Base-by-base conservation (phyloP, 768 basidiomycete genomes). In the Calvatia gigantea region DNA sequence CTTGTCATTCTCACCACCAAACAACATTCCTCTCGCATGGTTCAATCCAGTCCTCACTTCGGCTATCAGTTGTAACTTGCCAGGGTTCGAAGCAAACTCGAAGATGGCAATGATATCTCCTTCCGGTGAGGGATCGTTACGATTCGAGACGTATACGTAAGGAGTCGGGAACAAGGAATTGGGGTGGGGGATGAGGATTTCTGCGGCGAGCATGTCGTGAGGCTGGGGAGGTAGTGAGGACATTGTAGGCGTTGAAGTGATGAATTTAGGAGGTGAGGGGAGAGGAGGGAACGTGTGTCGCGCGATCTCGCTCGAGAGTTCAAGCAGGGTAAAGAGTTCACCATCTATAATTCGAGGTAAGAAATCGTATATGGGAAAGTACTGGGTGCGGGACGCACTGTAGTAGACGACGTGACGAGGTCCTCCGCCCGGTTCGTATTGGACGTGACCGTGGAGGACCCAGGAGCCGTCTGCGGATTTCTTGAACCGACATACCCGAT, bases 61-160 rank as follows among this genome's bases (percentile, higher is more conserved):
- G 4, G 69, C 71, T 8, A 86, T 73, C 38, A 86, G 73, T 56
- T 78, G 72, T 2, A 83, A 74, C 23, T 67, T 44, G 39, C 54
- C 62, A 25, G 74, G 74, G 15, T 75, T 68, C 5, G 75, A 71
- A 7, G 73, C 72, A 39, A 85, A 73, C 6, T 80, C 74, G 70
- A 87, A 91, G 29, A 91, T 79, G 4, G 88, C 77, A 58, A 93
- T 81, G 28, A 81, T 80, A 66, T 93, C 90, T 21, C 90, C 89
- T 43, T 78, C 82, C 0, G 82, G 73, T 19, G 81, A 77, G 4
- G 84, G 84, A 62, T 89, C 84, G 61, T 90, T 85, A 29, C 91
- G 78, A 68, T 91, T 93, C 3, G 89, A 86, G 9, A 82, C 70
- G 64, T 90, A 92, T 14, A 91, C 70, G 66, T 86, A 86, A 2